phyloP scores from a whole-genome alignment of 805 yeast species.

The Wickerhamiella slavikovae region DNA sequence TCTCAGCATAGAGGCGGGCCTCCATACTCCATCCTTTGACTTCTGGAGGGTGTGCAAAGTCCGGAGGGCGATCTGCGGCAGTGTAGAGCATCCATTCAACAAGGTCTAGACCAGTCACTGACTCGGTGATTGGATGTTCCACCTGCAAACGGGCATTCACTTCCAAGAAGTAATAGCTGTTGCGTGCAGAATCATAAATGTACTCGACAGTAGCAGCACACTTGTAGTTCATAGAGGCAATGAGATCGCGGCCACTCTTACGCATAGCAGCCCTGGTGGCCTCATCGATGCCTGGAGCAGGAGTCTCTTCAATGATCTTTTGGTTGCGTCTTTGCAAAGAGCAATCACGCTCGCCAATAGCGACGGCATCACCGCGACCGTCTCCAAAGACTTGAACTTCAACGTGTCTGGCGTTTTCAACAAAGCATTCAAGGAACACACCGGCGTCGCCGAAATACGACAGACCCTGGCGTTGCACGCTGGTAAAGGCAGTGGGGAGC shows the following conservation, averaged over 20 bases:
- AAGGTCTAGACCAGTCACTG: slow-evolving; percentile 82
- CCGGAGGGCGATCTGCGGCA: slow-evolving; percentile 80
- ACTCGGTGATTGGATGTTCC: slow-evolving; percentile 93
- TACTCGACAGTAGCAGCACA: slow-evolving; percentile 97
- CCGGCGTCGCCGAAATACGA: slow-evolving; percentile 91
- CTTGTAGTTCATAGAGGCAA: slow-evolving; percentile 66
- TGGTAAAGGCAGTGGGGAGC: slow-evolving; percentile 63
- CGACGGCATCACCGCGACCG: slow-evolving; percentile 81
- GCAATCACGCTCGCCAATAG: slow-evolving; percentile 94
- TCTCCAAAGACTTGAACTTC: slow-evolving; percentile 95
- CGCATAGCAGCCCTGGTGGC: slow-evolving; percentile 55
- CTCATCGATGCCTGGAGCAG: slow-evolving; percentile 85
- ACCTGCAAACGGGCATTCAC: slow-evolving; percentile 94
- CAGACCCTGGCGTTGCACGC: slow-evolving; percentile 86
- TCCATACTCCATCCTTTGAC: slow-evolving; percentile 87
- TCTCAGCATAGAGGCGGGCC: slow-evolving; percentile 90
- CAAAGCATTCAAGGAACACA: slow-evolving; percentile 84
- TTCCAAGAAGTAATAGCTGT: slow-evolving; percentile 84
- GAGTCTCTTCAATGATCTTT: slow-evolving; percentile 91
- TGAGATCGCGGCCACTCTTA: slow-evolving; percentile 68
- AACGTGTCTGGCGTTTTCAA: slow-evolving; percentile 87
- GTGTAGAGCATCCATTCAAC: slow-evolving; percentile 93
- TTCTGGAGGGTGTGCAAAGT: slow-evolving; percentile 35
- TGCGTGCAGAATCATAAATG: slow-evolving; percentile 69
- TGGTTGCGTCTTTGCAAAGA: slow-evolving; percentile 95